A percentile compares a stretch with the other conserved stretches of the same genome.
phyloP scores from a whole-genome alignment of 164 flowering plant species.

The Akebia trifoliata region DNA sequence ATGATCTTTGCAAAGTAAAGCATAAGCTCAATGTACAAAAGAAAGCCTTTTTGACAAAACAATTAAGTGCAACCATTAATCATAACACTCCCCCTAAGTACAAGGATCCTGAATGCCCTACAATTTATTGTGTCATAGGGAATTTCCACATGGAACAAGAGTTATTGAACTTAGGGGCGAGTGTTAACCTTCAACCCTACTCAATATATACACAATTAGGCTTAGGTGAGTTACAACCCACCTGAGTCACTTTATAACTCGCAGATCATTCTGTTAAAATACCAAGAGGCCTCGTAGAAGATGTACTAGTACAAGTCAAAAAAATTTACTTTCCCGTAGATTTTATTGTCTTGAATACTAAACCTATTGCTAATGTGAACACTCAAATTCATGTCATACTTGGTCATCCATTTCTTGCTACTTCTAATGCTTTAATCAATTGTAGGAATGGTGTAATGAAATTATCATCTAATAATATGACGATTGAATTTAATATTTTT shows the following conservation, averaged over 20 bases:
- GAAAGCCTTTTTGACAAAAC: too few relatives aligned
- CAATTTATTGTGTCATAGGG: too few relatives aligned
- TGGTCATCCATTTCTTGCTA: neutral
- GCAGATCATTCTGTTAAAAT: neutral
- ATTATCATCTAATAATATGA: neutral
- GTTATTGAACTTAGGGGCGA: too few relatives aligned
- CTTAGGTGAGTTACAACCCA: neutral
- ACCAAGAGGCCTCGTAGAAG: neutral
- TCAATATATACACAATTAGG: neutral
- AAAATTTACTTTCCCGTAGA: neutral
- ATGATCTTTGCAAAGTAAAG: too few relatives aligned
- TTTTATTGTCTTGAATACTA: neutral
- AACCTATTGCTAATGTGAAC: neutral
- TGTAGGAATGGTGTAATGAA: neutral
- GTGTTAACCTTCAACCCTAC: too few relatives aligned
- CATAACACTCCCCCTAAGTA: too few relatives aligned
- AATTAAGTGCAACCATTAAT: too few relatives aligned
- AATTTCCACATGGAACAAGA: too few relatives aligned
- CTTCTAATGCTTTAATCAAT: neutral
- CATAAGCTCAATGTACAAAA: too few relatives aligned
- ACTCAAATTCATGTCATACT: neutral
- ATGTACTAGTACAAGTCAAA: neutral
- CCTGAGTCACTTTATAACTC: neutral
- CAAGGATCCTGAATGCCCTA: too few relatives aligned
- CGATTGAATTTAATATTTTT: neutral